Evolutionary conservation across 139 green algal genomes (phyloP).

Genomic region (Volvox reticuliferus): DNA sequence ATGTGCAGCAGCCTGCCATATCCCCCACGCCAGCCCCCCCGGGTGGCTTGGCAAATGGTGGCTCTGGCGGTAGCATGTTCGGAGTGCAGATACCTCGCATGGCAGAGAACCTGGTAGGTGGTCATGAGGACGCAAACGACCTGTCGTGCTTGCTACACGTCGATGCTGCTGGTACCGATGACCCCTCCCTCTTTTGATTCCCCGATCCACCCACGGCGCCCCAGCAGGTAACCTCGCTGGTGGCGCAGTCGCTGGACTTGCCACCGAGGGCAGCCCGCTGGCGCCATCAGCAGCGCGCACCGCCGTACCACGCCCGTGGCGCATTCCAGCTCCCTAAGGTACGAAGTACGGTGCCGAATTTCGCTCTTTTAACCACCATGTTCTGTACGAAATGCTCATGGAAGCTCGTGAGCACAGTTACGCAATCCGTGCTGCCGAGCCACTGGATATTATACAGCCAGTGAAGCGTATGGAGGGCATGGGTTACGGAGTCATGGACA

Average conservation of each 20-base stretch:
- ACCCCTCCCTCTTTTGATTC: background rate
- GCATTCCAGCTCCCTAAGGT: slow-evolving; percentile 11
- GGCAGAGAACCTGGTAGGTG: slow-evolving; percentile 58
- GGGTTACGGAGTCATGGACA: too few species aligned
- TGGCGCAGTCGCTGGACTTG: slow-evolving; percentile 85
- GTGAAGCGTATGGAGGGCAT: too few species aligned
- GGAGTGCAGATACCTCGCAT: slow-evolving; percentile 52
- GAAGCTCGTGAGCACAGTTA: too few species aligned
- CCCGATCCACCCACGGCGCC: background rate
- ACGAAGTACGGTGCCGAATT: background rate
- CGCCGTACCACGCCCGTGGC: background rate
- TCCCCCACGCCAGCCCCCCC: background rate
- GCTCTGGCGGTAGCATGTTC: slow-evolving; percentile 37
- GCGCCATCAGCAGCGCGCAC: slow-evolving; percentile 64
- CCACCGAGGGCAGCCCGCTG: slow-evolving; percentile 71
- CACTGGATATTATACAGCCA: too few species aligned
- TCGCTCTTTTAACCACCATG: too few species aligned
- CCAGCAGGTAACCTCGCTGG: slow-evolving; percentile 71
- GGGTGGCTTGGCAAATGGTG: background rate
- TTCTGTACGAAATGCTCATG: too few species aligned
- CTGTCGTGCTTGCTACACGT: too few species aligned
- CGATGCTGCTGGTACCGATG: too few species aligned
- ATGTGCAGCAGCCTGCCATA: background rate
- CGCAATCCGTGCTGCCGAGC: too few species aligned
- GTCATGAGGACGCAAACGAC: too few species aligned